Evolutionary conservation across 768 basidiomycete genomes (phyloP), one percentile per base, ranked within the genome.

Genomic region (Mycena leptocephala): DNA sequence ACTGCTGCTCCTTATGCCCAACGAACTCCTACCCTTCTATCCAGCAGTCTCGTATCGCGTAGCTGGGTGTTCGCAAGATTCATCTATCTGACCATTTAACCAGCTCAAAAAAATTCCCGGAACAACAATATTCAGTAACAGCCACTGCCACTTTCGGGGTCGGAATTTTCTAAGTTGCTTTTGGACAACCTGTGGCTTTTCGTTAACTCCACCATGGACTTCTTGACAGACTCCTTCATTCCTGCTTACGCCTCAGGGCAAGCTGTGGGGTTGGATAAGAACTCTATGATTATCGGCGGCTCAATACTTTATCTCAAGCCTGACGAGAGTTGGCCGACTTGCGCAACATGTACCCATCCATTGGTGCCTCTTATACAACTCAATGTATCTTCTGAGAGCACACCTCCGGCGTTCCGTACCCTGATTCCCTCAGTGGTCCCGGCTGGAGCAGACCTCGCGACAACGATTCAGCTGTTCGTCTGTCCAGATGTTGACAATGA

Each of bases 381-480:
- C 6, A 76, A 78, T 32, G 70, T 51, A 2, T 78, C 77, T 4
- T 76, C 77, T 8, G n/a, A 56, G 20, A 39, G 32, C 22, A 78
- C 74, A 2, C 77, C 77, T 0, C 22, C 24, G 5, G 58, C 62
- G 8, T 59, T 78, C 33, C 46, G 61, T 4, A 35, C 30, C 32
- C 66, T 30, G 4, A 66, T 78, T 14, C 68, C 74, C 18, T 62
- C 56, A 11, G 48, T 51, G 13, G 46, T 33, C 1, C 37, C 64
- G 9, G 24, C 55, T 2, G 22, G 28, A 37, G 26, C 26, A 28
- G 32, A n/a, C 24, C 41, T 35, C 24, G 65, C 72, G 35, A 75
- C 77, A 22, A 67, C 76, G 70, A 24, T 78, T 2, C 74, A 78
- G 71, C 74, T 78, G 18, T 78, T 75, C 30, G 74, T 75, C 18